Evolutionary conservation across 192 early-diverging fungal species (phyloP), one percentile per base, ranked within the genome.

Genomic region (Coemansia sp.): DNA sequence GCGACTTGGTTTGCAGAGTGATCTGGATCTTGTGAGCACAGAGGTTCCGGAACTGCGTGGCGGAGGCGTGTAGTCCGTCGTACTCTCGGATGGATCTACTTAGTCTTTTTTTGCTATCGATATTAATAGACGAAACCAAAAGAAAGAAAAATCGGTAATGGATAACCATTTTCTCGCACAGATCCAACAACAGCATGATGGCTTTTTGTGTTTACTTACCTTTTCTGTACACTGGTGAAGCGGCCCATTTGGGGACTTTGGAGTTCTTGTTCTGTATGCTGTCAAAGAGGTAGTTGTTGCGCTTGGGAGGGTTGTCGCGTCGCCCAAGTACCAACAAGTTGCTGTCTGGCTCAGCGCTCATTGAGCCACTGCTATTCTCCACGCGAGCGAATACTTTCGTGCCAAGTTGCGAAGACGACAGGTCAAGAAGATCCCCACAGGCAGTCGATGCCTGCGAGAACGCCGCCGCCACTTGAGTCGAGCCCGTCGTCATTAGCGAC

Each of bases 181-280:
- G 1, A 30, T 30, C 3, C 30, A 30, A 30, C 30, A 30, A 30
- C 30, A 30, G 3, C 30, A 30, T 30, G 30, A 30, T 30, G 30
- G 30, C 1, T n/a, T 39, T 41, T 60, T 60, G 18, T 36, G 5
- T 41, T 20, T 16, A 41, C 6, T 62, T 62, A 62, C 61, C 61
- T 62, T 62, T 41, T 30, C 23, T 62, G 61, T 41, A 60, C 5
- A 60, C 59, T 9, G 59, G 36, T 9, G 18, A 10, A 36, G 34
- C 39, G 21, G 59, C 59, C 59, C 59, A 60, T 23, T 39, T 26
- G 20, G 59, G 38, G 35, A 60, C 10, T 6, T 33, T 23, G 26
- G 26, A 16, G 23, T 11, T 11, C 33, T 30, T 56, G 33, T 56
- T 15, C 53, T 56, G 53, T 8, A 34, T 5, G 26, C 33, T 26